Base-by-base conservation (phyloP, 495 filamentous ascomycete species). In the Lichenothelia convexa region DNA sequence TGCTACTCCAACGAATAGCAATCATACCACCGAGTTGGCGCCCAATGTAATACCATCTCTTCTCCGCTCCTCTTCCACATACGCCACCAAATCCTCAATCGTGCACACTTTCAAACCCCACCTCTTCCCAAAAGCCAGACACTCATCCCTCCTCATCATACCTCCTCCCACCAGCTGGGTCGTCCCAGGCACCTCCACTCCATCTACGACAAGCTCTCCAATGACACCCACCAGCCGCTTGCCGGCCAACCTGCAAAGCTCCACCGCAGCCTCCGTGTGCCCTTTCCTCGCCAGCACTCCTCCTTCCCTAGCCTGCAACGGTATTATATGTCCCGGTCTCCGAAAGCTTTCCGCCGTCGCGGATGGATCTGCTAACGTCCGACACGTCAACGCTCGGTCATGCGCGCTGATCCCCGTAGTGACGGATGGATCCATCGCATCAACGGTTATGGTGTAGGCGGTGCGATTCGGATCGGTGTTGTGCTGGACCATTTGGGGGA, bases 41-140 rank as follows among this genome's bases (percentile, higher is more conserved):
- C n/a, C n/a, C n/a, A n/a, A n/a, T n/a, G n/a, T n/a, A n/a, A n/a
- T n/a, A n/a, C n/a, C n/a, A n/a, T n/a, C n/a, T n/a, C n/a, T n/a
- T n/a, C n/a, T n/a, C n/a, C n/a, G n/a, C 57, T 64, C 62, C 67
- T 45, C 70, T 58, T 92, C 78, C 33, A 95, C 52, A 55, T 87
- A 80, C 39, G 54, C 62, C 26, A 86, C 78, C 58, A 97, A 58
- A 54, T 81, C 84, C 51, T 85, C 86, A 59, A 97, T 95, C 5
- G 89, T 95, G 56, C 86, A 92, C 27, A 92, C 83, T 60, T 77
- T 86, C 43, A 95, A 58, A 7, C 84, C 85, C 77, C 81, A 95
- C 53, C 66, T 72, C 56, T 70, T 70, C 9, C 84, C 91, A 67
- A 97, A 97, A 21, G 59, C 66, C 51, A 97, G 63, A 53, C 89